Base-by-base conservation (phyloP, 2,329 filamentous ascomycete species). In the Fonsecaea monophora region DNA sequence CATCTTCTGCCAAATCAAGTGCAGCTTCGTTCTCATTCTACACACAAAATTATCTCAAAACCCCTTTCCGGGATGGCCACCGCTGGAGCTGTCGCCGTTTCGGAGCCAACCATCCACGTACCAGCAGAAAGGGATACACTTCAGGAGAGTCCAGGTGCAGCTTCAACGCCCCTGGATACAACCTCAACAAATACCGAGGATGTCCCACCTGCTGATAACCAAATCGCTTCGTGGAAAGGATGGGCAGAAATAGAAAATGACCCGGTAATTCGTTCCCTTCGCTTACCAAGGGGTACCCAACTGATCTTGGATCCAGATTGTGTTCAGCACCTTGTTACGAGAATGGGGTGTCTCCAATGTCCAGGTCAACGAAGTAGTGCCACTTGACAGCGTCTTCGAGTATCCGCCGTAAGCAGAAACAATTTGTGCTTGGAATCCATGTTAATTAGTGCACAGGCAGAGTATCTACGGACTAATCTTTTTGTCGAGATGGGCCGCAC, bases 241-340 rank as follows among this genome's bases (percentile, higher is more conserved):
- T 94, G 90, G 88, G 86, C 89, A 65, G 93, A 97, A 75, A 85
- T 98, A 58, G 93, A 97, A 78, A 96, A 92, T 6, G 93, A 97
- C 69, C 94, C 94, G 7, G 92, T 92, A 78, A 13, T 48, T 2
- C 34, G 32, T n/a, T 34, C 9, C 40, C 25, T 2, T 5, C 25
- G 1, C 10, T 34, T 21, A 18, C 15, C 30, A 9, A n/a, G 13
- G 42, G 2, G 25, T 12, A 9, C 37, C 4, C 32, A 7, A 32
- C 42, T 61, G 21, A 55, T 34, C 32, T 38, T 32, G 12, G 40
- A 21, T 37, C 64, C 30, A 93, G 91, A 89, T 87, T 34, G 89
- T 94, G 73, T 97, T 98, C 82, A 95, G 93, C 73, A 87, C 88
- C 45, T 94, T 98, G 77, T 83, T 98, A 3, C 85, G 86, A 38